These are phyloP conservation scores for Aspergillus novoparasiticus DNA, from an alignment of 2,329 filamentous ascomycete species.

Conservation along the genomic window DNA sequence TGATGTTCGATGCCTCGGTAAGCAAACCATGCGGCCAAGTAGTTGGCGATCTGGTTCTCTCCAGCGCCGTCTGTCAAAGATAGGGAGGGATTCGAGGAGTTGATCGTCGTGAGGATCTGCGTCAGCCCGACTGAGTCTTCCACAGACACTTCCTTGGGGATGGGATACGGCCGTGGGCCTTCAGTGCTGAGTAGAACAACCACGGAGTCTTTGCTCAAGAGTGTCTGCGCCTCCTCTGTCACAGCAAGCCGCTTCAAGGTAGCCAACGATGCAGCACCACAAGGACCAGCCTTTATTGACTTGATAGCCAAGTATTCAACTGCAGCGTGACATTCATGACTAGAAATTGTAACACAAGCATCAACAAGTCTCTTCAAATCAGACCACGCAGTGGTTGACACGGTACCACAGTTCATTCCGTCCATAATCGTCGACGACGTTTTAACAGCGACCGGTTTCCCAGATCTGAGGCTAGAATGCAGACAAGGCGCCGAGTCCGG, in stretches of 20 bases:
- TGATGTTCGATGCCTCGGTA: conserved; percentile 56
- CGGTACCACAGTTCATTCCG: conserved; percentile 72
- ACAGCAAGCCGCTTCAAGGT: conserved; percentile 56
- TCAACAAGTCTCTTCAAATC: conserved; percentile 61
- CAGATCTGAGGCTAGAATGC: conserved; percentile 50
- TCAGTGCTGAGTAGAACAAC: conserved; percentile 71
- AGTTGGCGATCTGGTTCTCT: conserved; percentile 51
- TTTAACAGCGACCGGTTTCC: conserved; percentile 51
- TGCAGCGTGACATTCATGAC: conserved; percentile 63
- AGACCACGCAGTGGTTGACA: conserved; percentile 67
- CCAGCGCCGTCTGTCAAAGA: conserved; percentile 48
- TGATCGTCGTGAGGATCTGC: conserved; percentile 50
- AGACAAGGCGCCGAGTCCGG: conserved; percentile 64
- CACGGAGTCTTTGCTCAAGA: conserved; percentile 51
- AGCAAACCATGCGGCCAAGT: conserved; percentile 54
- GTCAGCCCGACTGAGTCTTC: conserved; percentile 50
- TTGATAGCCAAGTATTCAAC: conserved; percentile 55
- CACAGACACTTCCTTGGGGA: conserved; percentile 45
- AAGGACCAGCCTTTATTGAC: conserved; percentile 61
- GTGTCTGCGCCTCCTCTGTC: conserved; percentile 32
- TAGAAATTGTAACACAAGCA: conserved; percentile 62
- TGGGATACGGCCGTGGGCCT: conserved; percentile 57
- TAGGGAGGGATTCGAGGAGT: conserved; percentile 53
- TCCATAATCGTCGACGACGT: conserved; percentile 71
- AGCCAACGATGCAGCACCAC: conserved; percentile 59